phyloP scores from a whole-genome alignment of 2,329 filamentous ascomycete species.

The Capronia americana region DNA sequence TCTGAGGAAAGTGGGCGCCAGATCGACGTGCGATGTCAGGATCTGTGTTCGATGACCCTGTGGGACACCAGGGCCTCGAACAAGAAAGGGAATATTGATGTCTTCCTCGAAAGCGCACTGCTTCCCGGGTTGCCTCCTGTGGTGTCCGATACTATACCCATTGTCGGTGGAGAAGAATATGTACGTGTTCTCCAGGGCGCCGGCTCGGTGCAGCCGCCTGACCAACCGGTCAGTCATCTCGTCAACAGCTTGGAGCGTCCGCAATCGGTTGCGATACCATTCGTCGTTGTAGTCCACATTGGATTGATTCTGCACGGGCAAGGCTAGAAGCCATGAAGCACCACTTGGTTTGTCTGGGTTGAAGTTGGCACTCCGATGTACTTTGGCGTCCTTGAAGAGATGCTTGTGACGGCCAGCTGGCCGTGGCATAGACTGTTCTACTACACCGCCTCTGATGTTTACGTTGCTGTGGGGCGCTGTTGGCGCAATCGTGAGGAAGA shows the following conservation, averaged over 20 bases:
- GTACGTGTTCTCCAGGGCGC: slow-evolving; percentile 59
- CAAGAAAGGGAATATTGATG: slow-evolving; percentile 64
- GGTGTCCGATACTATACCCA: slow-evolving; percentile 66
- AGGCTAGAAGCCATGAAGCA: slow-evolving; percentile 54
- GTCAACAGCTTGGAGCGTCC: slow-evolving; percentile 60
- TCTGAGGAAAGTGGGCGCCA: slow-evolving; percentile 65
- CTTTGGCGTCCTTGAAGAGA: slow-evolving; percentile 64
- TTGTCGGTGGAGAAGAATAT: slow-evolving; percentile 68
- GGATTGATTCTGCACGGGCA: slow-evolving; percentile 54
- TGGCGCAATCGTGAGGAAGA: slow-evolving; percentile 71
- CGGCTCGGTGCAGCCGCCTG: slow-evolving; percentile 49
- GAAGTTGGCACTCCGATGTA: slow-evolving; percentile 69
- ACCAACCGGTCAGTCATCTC: slow-evolving; percentile 59
- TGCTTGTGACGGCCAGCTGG: slow-evolving; percentile 66
- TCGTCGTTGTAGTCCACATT: slow-evolving; percentile 60
- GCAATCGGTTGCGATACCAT: slow-evolving; percentile 59
- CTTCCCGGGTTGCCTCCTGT: slow-evolving; percentile 65
- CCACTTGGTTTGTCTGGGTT: slow-evolving; percentile 65
- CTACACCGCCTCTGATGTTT: slow-evolving; percentile 41
- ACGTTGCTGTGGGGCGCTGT: slow-evolving; percentile 70
- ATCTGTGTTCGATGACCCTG: slow-evolving; percentile 50
- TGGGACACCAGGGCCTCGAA: slow-evolving; percentile 64
- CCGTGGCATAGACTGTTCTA: slow-evolving; percentile 35
- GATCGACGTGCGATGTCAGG: slow-evolving; percentile 68
- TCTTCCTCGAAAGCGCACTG: slow-evolving; percentile 66